Conservation (phyloP, 495 filamentous ascomycete genomes). For the Trichoderma asperelloides region DNA sequence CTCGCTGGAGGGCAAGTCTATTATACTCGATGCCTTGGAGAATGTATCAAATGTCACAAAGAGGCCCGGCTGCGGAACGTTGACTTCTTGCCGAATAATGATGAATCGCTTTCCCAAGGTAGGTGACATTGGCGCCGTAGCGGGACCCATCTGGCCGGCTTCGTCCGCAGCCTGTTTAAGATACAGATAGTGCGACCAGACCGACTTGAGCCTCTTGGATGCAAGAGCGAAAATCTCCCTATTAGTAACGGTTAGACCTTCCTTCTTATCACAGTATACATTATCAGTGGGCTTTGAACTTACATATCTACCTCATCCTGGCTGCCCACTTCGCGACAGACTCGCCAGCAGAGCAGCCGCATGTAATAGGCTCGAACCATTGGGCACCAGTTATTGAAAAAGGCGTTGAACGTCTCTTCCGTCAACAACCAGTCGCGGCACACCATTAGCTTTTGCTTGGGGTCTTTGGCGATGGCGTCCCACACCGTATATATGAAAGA, state of each 20-base stretch:
- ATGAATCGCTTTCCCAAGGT: constrained; percentile 86
- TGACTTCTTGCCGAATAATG: constrained; percentile 81
- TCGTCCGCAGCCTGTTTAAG: constrained; percentile 55
- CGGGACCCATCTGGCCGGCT: constrained; percentile 47
- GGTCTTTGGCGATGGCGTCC: constrained; percentile 60
- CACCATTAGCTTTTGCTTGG: constrained; percentile 58
- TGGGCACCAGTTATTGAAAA: constrained; percentile 96
- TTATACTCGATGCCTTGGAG: constrained; percentile 14
- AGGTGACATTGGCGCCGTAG: constrained; percentile 75
- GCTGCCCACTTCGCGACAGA: constrained; percentile 69
- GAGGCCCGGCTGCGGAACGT: constrained; percentile 41
- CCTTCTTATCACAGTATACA: background rate
- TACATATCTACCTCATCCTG: constrained; percentile 61
- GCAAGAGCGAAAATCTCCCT: constrained; percentile 63
- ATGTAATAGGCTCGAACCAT: constrained; percentile 97
- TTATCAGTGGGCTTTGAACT: constrained; percentile 25
- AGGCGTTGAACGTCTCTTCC: constrained; percentile 66
- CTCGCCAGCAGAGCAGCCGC: constrained; percentile 85
- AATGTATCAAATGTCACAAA: constrained; percentile 33
- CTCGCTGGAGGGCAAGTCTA: background rate
- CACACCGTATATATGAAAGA: constrained; percentile 79
- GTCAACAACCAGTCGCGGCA: constrained; percentile 77
- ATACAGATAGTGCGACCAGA: constrained; percentile 74
- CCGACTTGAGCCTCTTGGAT: constrained; percentile 56
- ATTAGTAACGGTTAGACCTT: constrained; percentile 17